These are phyloP conservation scores for Bryum argenteum DNA, from an alignment of 225 moss, liverwort and hornwort species.

Conservation along the genomic window DNA sequence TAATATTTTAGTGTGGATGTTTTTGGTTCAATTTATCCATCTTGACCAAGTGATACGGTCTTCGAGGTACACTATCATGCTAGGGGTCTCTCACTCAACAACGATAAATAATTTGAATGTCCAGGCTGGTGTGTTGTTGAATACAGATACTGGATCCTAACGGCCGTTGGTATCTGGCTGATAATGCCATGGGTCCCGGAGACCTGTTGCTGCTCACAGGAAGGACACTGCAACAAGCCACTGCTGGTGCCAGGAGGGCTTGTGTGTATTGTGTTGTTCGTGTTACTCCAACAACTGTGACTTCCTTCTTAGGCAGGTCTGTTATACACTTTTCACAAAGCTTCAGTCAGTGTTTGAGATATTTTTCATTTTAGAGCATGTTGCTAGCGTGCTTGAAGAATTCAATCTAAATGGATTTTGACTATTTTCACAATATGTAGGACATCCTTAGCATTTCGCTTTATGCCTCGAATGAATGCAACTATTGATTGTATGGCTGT, in stretches of 20 bases:
- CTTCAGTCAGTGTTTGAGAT: constrained; percentile 11
- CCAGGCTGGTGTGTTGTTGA: constrained; percentile 46
- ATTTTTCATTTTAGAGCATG: constrained; percentile 17
- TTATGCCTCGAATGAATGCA: constrained; percentile 79
- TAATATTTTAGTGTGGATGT: not conserved
- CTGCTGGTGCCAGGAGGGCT: constrained; percentile 65
- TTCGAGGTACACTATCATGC: constrained; percentile 6
- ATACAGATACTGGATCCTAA: constrained; percentile 72
- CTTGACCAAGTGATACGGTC: constrained; percentile 7
- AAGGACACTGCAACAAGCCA: constrained; percentile 68
- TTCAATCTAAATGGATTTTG: not conserved
- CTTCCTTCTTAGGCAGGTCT: constrained; percentile 62
- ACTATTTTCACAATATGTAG: constrained; percentile 35
- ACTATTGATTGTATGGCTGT: constrained; percentile 80
- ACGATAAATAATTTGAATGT: constrained; percentile 19
- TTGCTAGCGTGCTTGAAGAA: constrained; percentile 8
- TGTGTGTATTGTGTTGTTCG: constrained; percentile 66
- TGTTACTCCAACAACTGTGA: constrained; percentile 43
- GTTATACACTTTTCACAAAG: constrained; percentile 8
- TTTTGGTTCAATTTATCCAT: not conserved
- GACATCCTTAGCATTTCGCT: constrained; percentile 79
- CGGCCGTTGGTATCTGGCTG: constrained; percentile 83
- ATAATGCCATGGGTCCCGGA: constrained; percentile 65
- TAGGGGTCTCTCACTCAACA: not conserved
- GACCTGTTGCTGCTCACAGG: constrained; percentile 74